Evolutionary conservation across 73 alveolate genomes (phyloP).

Genomic region (Diophrys appendiculata): DNA sequence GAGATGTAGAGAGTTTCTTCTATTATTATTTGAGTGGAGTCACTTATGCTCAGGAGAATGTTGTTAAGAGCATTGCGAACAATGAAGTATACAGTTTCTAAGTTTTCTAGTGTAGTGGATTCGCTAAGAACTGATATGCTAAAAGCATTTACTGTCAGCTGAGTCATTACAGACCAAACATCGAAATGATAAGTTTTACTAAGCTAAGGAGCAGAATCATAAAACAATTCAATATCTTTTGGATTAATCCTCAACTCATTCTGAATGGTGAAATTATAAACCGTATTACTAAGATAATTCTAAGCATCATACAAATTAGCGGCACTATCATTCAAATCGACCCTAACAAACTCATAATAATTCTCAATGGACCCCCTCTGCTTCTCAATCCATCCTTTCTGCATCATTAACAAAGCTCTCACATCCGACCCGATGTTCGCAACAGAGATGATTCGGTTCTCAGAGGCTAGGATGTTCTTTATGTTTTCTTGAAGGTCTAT

Average conservation of each 20-base stretch:
- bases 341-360: background rate
- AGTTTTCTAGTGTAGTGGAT: background rate
- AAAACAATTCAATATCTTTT: conserved; percentile 10
- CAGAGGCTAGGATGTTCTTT: conserved; percentile 20
- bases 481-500: conserved; percentile 29
- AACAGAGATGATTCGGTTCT: background rate
- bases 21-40: conserved; percentile 32
- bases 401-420: background rate
- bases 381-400: background rate
- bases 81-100: conserved; percentile 39
- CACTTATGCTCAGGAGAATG: conserved; percentile 25
- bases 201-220: conserved; percentile 29
- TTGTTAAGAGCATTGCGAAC: conserved; percentile 32
- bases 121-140: conserved; percentile 34
- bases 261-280: conserved; percentile 6
- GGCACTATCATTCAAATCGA: background rate
- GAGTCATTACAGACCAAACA: conserved; percentile 43
- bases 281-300: conserved; percentile 37
- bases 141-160: conserved; percentile 43
- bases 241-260: conserved; percentile 35
- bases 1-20: conserved; percentile 38
- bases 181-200: conserved; percentile 30
- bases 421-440: background rate
- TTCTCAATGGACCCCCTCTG: background rate
- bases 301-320: conserved; percentile 23